Percentiles rank a stretch among this genome's conserved stretches.
phyloP scores from a whole-genome alignment of 768 basidiomycete species.

The Tricholomella constricta region DNA sequence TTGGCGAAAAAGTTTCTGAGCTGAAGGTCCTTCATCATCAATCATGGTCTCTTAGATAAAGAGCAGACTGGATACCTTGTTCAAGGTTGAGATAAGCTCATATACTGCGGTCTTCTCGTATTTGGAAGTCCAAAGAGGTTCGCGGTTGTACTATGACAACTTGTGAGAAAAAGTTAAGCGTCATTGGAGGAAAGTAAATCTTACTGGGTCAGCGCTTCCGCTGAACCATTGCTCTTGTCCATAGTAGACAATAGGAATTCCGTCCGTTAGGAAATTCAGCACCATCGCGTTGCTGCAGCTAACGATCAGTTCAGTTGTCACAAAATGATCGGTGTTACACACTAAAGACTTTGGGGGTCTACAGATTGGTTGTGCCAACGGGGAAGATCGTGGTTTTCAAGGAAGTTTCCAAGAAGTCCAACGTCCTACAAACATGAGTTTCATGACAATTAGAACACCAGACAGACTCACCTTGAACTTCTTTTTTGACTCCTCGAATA shows the following conservation, averaged over 20 bases:
- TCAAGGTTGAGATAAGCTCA: conserved; percentile 59
- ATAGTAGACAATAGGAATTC: conserved; percentile 84
- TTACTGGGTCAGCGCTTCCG: conserved; percentile 67
- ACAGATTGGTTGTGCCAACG: conserved; percentile 74
- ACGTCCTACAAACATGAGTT: conserved; percentile 33
- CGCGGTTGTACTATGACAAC: conserved; percentile 62
- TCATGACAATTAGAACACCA: conserved; percentile 6
- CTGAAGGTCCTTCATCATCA: conserved; percentile 28
- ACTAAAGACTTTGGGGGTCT: conserved; percentile 74
- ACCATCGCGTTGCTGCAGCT: conserved; percentile 66
- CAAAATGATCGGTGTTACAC: conserved; percentile 21
- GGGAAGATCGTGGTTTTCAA: conserved; percentile 78
- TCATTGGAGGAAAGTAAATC: conserved; percentile 16
- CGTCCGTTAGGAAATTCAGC: conserved; percentile 75
- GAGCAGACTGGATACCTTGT: conserved; percentile 42
- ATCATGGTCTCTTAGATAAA: background rate
- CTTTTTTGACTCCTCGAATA: conserved; percentile 53
- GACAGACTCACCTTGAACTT: conserved; percentile 46
- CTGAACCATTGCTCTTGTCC: conserved; percentile 76
- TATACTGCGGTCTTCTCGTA: conserved; percentile 63
- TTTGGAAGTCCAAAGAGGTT: conserved; percentile 70
- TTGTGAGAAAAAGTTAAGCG: background rate
- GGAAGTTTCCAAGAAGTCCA: conserved; percentile 67
- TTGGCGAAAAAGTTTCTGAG: conserved; percentile 65
- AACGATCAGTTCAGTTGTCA: background rate